Percentiles rank a stretch among this genome's conserved stretches.
Conservation (phyloP, 106 monocot genomes). For the Allium fistulosum region DNA sequence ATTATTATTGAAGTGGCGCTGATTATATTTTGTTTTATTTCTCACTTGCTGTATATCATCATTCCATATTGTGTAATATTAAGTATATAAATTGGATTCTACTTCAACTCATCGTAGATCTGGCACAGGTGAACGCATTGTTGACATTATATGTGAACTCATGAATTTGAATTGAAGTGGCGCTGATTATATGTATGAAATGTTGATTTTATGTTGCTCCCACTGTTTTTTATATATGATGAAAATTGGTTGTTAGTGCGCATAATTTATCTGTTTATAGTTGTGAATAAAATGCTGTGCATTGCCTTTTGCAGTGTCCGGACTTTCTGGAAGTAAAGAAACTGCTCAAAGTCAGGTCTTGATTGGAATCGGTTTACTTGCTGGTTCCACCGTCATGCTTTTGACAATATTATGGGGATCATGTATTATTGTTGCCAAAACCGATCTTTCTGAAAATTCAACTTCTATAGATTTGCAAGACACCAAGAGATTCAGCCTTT, state of each 20-base stretch:
- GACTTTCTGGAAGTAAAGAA: constrained; percentile 86
- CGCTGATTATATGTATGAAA: neutral
- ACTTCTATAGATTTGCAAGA: constrained; percentile 71
- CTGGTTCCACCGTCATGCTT: constrained; percentile 88
- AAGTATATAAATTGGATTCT: too few species aligned
- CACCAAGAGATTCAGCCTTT: constrained; percentile 64
- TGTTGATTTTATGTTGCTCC: neutral
- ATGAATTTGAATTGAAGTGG: too few species aligned
- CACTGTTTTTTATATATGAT: neutral
- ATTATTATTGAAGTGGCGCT: too few species aligned
- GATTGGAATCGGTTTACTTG: constrained; percentile 94
- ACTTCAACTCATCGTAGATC: too few species aligned
- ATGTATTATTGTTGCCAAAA: constrained; percentile 78
- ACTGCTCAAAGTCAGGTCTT: constrained; percentile 81
- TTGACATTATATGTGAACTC: too few species aligned
- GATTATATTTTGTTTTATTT: too few species aligned
- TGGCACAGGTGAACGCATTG: too few species aligned
- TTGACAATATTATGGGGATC: constrained; percentile 78
- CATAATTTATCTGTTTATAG: neutral
- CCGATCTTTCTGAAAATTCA: constrained; percentile 67
- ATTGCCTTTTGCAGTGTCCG: constrained; percentile 54
- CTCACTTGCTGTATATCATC: too few species aligned
- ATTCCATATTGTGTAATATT: too few species aligned
- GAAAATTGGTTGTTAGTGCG: neutral
- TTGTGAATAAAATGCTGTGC: constrained; percentile 1